phyloP scores from a whole-genome alignment of 345 rosid species.

The Murraya paniculata region DNA sequence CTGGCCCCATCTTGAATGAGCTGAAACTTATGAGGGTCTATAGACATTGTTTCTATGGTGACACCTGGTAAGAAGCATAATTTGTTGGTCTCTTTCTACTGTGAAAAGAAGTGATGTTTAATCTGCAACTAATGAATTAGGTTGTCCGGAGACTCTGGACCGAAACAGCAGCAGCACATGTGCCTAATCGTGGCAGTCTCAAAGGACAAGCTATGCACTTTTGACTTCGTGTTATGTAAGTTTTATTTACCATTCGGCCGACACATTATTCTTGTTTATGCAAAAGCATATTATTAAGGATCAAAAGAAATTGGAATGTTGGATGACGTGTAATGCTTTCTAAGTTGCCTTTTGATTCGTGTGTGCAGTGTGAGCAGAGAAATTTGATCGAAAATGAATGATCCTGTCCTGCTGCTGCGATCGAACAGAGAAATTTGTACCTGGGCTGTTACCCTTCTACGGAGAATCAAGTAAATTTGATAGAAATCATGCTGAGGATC shows the following conservation, averaged over 20 bases:
- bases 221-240: background rate
- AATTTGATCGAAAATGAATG: no score
- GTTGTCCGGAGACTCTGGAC: background rate
- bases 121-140: background rate
- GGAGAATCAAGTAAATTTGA: background rate
- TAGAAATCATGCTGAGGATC: no score
- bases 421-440: background rate
- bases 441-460: background rate
- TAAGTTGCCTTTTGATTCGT: background rate
- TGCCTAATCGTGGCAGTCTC: background rate
- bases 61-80: background rate
- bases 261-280: background rate
- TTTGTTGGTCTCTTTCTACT: background rate
- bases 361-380: slow-evolving; percentile 19
- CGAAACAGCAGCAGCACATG: background rate
- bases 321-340: background rate
- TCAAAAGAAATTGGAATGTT: background rate
- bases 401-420: background rate
- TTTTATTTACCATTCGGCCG: background rate
- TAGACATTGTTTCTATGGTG: background rate
- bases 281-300: background rate
- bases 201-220: background rate
- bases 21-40: background rate
- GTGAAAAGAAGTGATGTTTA: background rate
- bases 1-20: background rate